Base-by-base conservation (phyloP, 31 red algal genomes). In the Odonthalia washingtoniensis region DNA sequence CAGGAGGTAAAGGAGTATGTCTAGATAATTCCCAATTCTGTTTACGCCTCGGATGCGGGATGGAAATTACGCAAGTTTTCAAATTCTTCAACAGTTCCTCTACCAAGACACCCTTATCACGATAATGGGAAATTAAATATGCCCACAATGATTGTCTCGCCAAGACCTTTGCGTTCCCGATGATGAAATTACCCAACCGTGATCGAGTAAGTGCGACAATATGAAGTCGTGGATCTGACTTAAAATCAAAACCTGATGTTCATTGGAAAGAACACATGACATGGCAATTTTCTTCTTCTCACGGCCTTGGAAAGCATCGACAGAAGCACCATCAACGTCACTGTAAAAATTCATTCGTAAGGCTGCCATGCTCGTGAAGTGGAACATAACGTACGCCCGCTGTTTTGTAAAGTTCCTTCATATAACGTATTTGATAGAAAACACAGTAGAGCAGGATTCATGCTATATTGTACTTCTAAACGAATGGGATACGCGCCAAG, bases 391-490 rank as follows among this genome's bases (percentile, higher is more conserved):
- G 72, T 91, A 94, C 1, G 95, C 95, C 14, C 95, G 91, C 74
- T 98, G 95, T 34, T 95, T 78, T 98, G 92, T 24, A 98, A 45
- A 53, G 80, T 84, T 40, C 96, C 96, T 64, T 95, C 96, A 74
- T 98, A 98, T 44, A 98, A 98, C 5, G 89, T 95, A 28, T 90
- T 93, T 24, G 96, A 95, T 9, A 93, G 96, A 44, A 98, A 98
- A 18, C 76, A 69, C 0, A 93, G 91, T 31, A 98, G 74, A 28
- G 81, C 86, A 34, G 96, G 96, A 68, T 98, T 92, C 96, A 98
- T 98, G 38, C 96, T 89, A 83, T 98, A 98, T 75, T 98, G 96
- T 32, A 98, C 89, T 68, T 92, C 83, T 14, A 98, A 68, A 52
- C 92, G 87, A 77, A 92, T 85, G 0, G 93, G 93, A 36, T 90